These are phyloP conservation scores for Collybiopsis luxurians DNA, from an alignment of 768 basidiomycete genomes.

Conservation along the genomic window DNA sequence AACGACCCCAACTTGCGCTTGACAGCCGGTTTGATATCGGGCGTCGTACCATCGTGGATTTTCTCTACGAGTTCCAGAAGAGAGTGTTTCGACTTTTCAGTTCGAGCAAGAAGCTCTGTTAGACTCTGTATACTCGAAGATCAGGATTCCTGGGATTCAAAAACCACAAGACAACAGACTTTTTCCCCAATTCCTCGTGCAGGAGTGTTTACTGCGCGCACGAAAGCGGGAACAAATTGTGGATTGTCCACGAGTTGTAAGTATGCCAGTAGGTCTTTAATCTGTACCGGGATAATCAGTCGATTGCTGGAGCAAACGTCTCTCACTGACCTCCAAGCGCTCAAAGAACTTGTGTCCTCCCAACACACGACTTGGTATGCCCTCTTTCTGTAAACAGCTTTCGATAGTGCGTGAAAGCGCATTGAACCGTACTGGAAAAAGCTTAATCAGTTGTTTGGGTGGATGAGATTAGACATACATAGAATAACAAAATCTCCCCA, in stretches of 20 bases:
- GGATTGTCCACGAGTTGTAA: conserved; percentile 82
- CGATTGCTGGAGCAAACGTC: not conserved
- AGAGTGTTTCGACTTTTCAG: conserved; percentile 48
- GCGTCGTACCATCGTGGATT: conserved; percentile 57
- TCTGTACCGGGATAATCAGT: conserved; percentile 30
- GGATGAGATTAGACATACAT: conserved; percentile 39
- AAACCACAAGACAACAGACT: conserved; percentile 36
- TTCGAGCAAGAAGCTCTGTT: conserved; percentile 50
- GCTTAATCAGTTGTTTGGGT: not conserved
- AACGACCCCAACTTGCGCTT: conserved; percentile 64
- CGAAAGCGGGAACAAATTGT: conserved; percentile 60
- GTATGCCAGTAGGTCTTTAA: conserved; percentile 82
- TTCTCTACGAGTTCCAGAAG: conserved; percentile 59
- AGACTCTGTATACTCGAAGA: conserved; percentile 61
- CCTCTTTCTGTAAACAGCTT: conserved; percentile 68
- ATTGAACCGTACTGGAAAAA: conserved; percentile 70
- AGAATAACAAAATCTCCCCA: conserved; percentile 84
- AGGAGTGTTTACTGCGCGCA: conserved; percentile 72
- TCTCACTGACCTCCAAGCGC: conserved; percentile 58
- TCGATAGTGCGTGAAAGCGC: conserved; percentile 77
- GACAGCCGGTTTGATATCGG: conserved; percentile 65
- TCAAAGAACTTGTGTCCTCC: conserved; percentile 89
- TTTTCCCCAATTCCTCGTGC: conserved; percentile 75
- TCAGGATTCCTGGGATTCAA: too few relatives aligned
- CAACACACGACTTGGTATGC: conserved; percentile 75